phyloP scores from a whole-genome alignment of 176 grass and related monocot species.

The Hyparrhenia diplandra region DNA sequence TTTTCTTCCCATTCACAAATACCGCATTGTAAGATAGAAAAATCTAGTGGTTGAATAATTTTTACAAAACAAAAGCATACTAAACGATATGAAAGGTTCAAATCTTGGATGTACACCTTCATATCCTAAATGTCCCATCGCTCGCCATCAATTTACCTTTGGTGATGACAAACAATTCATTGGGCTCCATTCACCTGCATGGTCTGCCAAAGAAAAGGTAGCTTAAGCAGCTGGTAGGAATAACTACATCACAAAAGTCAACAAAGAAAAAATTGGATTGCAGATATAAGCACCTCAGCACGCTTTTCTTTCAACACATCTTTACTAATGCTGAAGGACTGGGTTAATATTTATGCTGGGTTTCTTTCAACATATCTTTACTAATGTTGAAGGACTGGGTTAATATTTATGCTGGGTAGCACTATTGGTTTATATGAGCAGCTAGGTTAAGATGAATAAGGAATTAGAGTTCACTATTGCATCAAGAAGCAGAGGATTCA shows the following conservation, averaged over 20 bases:
- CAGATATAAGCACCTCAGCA: background rate
- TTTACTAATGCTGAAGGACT: background rate
- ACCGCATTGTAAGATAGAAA: background rate
- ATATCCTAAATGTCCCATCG: slow-evolving; percentile 5
- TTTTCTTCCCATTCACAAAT: background rate
- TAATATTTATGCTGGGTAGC: background rate
- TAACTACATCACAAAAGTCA: background rate
- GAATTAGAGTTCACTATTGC: no score
- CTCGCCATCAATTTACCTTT: background rate
- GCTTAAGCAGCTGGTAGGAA: background rate
- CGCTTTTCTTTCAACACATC: background rate
- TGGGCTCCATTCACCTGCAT: background rate
- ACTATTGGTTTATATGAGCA: background rate
- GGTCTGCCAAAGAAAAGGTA: background rate
- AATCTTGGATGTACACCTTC: background rate
- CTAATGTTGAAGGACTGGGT: background rate
- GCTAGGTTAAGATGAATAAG: slow-evolving; percentile 1
- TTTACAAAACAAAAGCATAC: background rate
- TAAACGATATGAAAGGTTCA: background rate
- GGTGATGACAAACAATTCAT: background rate
- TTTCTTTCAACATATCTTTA: background rate
- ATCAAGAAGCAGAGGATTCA: background rate
- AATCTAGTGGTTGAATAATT: background rate
- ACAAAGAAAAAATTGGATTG: background rate
- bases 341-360: background rate